Percentiles rank a stretch among this genome's conserved stretches.
phyloP scores from a whole-genome alignment of 164 flowering plant genomes.

The Tetracentron sinense region DNA sequence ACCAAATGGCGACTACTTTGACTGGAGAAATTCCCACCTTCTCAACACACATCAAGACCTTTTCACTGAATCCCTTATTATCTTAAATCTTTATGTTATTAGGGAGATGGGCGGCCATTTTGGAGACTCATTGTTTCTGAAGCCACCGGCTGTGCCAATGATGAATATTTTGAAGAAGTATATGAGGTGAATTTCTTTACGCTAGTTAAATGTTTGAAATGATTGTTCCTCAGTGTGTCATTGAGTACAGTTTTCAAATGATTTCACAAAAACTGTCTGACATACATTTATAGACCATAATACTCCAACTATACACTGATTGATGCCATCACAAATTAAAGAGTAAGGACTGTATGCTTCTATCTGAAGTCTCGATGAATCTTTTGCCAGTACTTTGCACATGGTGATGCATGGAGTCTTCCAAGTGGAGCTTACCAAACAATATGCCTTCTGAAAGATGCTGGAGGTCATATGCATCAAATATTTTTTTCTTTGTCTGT shows the following conservation, averaged over 20 bases:
- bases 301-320: neutral
- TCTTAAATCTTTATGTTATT: constrained; percentile 5
- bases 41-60: neutral
- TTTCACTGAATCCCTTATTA: neutral
- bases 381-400: constrained; percentile 66
- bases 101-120: constrained; percentile 95
- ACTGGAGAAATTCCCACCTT: neutral
- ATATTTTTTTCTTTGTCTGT: constrained; percentile 20
- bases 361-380: constrained; percentile 15
- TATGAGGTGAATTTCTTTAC: constrained; percentile 54
- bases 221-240: neutral
- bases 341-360: constrained; percentile 6
- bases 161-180: constrained; percentile 89
- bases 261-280: neutral
- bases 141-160: constrained; percentile 73
- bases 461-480: constrained; percentile 64
- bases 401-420: constrained; percentile 84
- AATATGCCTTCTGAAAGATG: constrained; percentile 51
- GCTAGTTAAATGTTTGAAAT: neutral
- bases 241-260: neutral
- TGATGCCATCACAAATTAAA: neutral
- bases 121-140: constrained; percentile 93
- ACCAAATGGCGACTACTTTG: no score
- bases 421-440: constrained; percentile 72
- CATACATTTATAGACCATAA: neutral